phyloP scores from a whole-genome alignment of 2,329 filamentous ascomycete genomes.

The Emmonsia crescens region DNA sequence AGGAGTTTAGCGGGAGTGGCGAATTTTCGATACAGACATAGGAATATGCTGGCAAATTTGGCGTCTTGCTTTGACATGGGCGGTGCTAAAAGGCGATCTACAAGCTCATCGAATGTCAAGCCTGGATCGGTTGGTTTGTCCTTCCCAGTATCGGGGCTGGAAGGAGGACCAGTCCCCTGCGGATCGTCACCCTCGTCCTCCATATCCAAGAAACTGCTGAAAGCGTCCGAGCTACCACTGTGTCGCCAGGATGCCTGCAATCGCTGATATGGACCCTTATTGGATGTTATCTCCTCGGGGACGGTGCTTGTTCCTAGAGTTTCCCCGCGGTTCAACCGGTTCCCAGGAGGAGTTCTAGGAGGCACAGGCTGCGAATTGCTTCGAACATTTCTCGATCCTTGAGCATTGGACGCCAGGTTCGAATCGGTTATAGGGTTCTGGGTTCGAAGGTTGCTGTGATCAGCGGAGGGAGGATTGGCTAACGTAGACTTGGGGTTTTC shows the following conservation, averaged over 20 bases:
- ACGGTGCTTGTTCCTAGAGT: slow-evolving; percentile 12
- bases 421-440: slow-evolving; percentile 8
- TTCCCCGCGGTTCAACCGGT: slow-evolving; percentile 25
- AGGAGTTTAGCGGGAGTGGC: slow-evolving; percentile 70
- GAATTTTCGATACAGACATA: slow-evolving; percentile 91
- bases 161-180: slow-evolving; percentile 14
- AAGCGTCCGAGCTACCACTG: slow-evolving; percentile 31
- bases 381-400: slow-evolving; percentile 40
- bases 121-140: slow-evolving; percentile 29
- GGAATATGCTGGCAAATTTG: slow-evolving; percentile 79
- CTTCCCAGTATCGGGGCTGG: slow-evolving; percentile 22
- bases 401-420: slow-evolving; percentile 21
- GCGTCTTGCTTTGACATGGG: slow-evolving; percentile 77
- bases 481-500: slow-evolving; percentile 47
- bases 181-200: slow-evolving; percentile 31
- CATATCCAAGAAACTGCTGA: slow-evolving; percentile 34
- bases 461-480: slow-evolving; percentile 4
- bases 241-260: slow-evolving; percentile 29
- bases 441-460: slow-evolving; percentile 8
- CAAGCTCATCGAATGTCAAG: slow-evolving; percentile 52
- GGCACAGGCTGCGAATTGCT: slow-evolving; percentile 38
- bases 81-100: slow-evolving; percentile 74
- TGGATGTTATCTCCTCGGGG: slow-evolving; percentile 21
- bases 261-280: slow-evolving; percentile 21
- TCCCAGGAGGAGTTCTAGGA: slow-evolving; percentile 37